A percentile compares a stretch with the other conserved stretches of the same genome.
These are phyloP conservation scores for Thraustotheca clavata DNA, from an alignment of 352 stramenopile genomes.

Conservation along the genomic window DNA sequence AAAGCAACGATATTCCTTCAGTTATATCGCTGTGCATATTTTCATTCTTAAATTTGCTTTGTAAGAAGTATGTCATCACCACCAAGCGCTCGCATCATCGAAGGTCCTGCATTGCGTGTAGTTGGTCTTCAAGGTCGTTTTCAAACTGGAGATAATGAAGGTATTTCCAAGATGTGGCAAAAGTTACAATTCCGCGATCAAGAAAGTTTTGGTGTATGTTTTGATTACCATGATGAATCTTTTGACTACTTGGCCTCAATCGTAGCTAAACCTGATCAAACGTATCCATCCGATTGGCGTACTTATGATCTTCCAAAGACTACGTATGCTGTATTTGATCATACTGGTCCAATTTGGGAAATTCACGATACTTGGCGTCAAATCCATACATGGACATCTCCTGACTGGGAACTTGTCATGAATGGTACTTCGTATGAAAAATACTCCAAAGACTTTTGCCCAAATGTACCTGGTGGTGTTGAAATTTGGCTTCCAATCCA, in stretches of 20 bases:
- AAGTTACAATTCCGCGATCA: neutral
- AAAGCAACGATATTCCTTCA: too few species aligned
- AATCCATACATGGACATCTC: neutral
- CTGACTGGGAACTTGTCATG: neutral
- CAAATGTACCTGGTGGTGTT: neutral
- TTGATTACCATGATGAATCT: neutral
- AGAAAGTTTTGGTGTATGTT: neutral
- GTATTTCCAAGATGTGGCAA: neutral
- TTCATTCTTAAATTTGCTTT: too few species aligned
- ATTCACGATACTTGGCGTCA: neutral
- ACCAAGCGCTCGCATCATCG: neutral
- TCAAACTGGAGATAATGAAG: neutral
- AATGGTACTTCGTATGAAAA: neutral
- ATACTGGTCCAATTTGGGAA: neutral
- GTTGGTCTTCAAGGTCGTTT: neutral
- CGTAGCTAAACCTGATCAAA: too few species aligned
- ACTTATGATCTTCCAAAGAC: neutral
- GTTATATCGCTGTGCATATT: too few species aligned
- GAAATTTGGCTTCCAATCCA: neutral
- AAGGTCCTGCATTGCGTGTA: neutral
- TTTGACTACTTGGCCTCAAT: constrained; percentile 1
- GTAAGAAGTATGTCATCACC: too few species aligned
- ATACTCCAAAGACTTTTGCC: neutral
- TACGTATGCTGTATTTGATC: neutral
- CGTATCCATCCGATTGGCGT: too few species aligned